Evolutionary conservation across 495 filamentous ascomycete species (phyloP), one percentile per base, ranked within the genome.

Genomic region (Trichoderma gamsii): DNA sequence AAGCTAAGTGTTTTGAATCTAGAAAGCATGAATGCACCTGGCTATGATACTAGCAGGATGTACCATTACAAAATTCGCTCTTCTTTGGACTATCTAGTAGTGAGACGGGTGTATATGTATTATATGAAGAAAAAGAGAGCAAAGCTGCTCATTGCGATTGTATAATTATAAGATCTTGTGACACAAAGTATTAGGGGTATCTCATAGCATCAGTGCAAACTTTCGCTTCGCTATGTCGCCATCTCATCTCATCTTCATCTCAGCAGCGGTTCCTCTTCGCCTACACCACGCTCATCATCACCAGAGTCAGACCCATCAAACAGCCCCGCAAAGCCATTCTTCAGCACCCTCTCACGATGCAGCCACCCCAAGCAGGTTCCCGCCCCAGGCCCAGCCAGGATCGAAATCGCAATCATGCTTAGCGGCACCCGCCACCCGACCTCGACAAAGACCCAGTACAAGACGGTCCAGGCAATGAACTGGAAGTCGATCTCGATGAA

Each of bases 371-470:
- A 43, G 67, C 74, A 79, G 1, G 79, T 63, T 1, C 77, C 78
- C 9, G 79, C 79, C 0, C 79, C 79, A 1, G 78, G 78, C 0
- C 79, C 78, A 6, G 76, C 65, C 13, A 79, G 44, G 2, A 75
- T 64, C 13, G 77, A 75, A 0, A 70, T 65, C 6, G 64, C 70
- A 21, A 74, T 68, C 71, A 79, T 74, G 41, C 77, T 64, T 11
- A 73, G 35, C 23, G 71, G 70, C 25, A 74, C 73, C 61, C 68
- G 63, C 72, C 73, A 72, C 9, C 78, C 77, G 0, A 76, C 73
- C 68, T 81, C 79, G 8, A 78, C 73, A 27, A 79, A 66, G 2
- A 80, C 67, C 79, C 79, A 81, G 64, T 81, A 81, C 49, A 79
- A 49, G 21, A 80, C 74, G 0, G 77, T 79, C 69, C 76, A 67